Conservation (phyloP, 495 filamentous ascomycete species). For the Parmelia sp. region DNA sequence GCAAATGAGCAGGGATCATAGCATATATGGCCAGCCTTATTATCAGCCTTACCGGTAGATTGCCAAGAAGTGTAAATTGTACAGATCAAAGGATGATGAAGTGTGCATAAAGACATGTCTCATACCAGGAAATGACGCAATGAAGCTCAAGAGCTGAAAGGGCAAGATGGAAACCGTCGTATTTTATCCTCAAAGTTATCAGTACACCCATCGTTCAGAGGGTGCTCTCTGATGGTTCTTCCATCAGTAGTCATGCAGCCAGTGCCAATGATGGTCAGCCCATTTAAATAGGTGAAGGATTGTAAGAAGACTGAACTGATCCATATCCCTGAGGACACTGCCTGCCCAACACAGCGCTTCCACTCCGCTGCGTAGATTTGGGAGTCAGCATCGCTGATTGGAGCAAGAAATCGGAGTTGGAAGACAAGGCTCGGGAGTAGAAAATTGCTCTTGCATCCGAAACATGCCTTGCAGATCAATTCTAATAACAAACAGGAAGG, state of each 20-base stretch:
- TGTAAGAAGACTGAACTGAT: conserved; percentile 24
- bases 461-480: no score
- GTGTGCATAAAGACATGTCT: background rate
- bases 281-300: conserved; percentile 1
- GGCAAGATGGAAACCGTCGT: background rate
- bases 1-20: background rate
- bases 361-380: conserved; percentile 32
- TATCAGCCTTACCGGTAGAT: background rate
- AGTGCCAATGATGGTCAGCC: background rate
- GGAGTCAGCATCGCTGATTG: no score
- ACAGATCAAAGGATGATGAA: background rate
- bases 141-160: background rate
- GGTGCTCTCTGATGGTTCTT: background rate
- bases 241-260: background rate
- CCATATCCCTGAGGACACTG: conserved; percentile 46
- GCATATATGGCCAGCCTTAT: background rate
- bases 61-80: background rate
- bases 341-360: conserved; percentile 45
- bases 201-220: background rate
- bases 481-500: no score
- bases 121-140: no score
- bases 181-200: background rate
- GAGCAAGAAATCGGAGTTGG: no score
- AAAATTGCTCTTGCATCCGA: no score
- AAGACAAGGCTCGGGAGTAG: no score